A percentile compares a stretch with the other conserved stretches of the same genome.
Evolutionary conservation across 2,329 filamentous ascomycete species (phyloP).

Genomic region (Hyphodiscus sp.): DNA sequence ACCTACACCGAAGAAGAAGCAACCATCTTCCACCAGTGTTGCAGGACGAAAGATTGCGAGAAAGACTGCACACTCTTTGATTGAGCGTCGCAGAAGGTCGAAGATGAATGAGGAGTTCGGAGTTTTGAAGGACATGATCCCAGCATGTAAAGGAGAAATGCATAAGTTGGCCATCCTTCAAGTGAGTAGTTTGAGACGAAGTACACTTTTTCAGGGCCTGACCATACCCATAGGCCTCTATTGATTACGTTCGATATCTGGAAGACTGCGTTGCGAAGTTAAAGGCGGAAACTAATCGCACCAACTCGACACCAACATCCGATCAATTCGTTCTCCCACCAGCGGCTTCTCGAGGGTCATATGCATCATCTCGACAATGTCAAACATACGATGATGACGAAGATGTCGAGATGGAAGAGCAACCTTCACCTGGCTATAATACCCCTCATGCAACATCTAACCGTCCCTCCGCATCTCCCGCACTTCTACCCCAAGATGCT

Average conservation of each 20-base stretch:
- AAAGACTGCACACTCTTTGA: slow-evolving; percentile 93
- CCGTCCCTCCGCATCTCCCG: slow-evolving; percentile 49
- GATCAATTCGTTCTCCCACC: slow-evolving; percentile 20
- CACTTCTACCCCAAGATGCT: slow-evolving; percentile 40
- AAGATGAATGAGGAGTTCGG: slow-evolving; percentile 99
- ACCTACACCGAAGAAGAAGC: slow-evolving; percentile 60
- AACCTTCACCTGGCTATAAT: slow-evolving; percentile 42
- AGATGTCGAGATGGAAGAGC: slow-evolving; percentile 56
- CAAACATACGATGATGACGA: slow-evolving; percentile 39
- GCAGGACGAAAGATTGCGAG: slow-evolving; percentile 91
- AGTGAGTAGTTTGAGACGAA: slow-evolving; percentile 45
- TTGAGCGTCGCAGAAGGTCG: slow-evolving; percentile 79
- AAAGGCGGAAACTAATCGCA: slow-evolving; percentile 45
- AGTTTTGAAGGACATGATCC: slow-evolving; percentile 89
- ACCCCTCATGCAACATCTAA: slow-evolving; percentile 19
- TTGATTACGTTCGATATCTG: slow-evolving; percentile 92
- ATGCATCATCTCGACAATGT: slow-evolving; percentile 33
- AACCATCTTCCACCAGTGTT: slow-evolving; percentile 67
- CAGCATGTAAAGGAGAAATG: slow-evolving; percentile 95
- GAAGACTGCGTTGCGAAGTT: slow-evolving; percentile 81
- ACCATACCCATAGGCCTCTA: slow-evolving; percentile 64
- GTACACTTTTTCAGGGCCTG: slow-evolving; percentile 1
- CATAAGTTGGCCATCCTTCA: slow-evolving; percentile 94
- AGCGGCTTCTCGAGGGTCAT: slow-evolving; percentile 16
- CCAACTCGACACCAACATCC: slow-evolving; percentile 15